Evolutionary conservation across 768 basidiomycete genomes (phyloP).

Genomic region (Thelephora aurantiotincta): DNA sequence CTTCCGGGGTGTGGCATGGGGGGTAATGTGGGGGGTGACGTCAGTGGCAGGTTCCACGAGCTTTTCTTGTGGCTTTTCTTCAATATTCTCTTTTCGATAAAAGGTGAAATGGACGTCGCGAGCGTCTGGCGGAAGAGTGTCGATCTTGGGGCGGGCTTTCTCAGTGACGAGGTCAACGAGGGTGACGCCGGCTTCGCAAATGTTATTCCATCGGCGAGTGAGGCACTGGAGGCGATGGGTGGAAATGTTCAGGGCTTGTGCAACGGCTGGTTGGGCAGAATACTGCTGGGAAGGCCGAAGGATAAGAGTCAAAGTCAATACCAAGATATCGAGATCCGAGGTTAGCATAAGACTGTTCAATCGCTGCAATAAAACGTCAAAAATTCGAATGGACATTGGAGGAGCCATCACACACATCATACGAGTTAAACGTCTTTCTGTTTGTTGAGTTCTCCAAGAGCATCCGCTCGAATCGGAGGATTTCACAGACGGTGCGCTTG

Average conservation of each 20-base stretch:
- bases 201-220: constrained; percentile 70
- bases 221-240: constrained; percentile 72
- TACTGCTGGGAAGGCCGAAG: constrained; percentile 94
- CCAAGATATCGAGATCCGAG: constrained; percentile 79
- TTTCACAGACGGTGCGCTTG: constrained; percentile 64
- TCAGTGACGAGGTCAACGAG: constrained; percentile 57
- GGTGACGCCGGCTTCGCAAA: constrained; percentile 69
- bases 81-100: constrained; percentile 43
- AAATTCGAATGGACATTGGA: background rate
- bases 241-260: constrained; percentile 69
- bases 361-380: constrained; percentile 36
- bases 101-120: constrained; percentile 74
- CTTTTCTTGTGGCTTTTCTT: constrained; percentile 24
- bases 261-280: constrained; percentile 74
- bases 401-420: constrained; percentile 62
- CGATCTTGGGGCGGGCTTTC: constrained; percentile 36
- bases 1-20: constrained; percentile 30
- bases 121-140: constrained; percentile 54
- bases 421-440: constrained; percentile 89
- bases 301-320: constrained; percentile 70
- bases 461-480: constrained; percentile 79
- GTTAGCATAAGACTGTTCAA: constrained; percentile 80
- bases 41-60: constrained; percentile 29
- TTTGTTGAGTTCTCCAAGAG: constrained; percentile 97
- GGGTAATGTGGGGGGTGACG: constrained; percentile 11